Conservation (phyloP, 1,284 basidiomycete genomes). For the Sporisorium iseilematis-ciliati region DNA sequence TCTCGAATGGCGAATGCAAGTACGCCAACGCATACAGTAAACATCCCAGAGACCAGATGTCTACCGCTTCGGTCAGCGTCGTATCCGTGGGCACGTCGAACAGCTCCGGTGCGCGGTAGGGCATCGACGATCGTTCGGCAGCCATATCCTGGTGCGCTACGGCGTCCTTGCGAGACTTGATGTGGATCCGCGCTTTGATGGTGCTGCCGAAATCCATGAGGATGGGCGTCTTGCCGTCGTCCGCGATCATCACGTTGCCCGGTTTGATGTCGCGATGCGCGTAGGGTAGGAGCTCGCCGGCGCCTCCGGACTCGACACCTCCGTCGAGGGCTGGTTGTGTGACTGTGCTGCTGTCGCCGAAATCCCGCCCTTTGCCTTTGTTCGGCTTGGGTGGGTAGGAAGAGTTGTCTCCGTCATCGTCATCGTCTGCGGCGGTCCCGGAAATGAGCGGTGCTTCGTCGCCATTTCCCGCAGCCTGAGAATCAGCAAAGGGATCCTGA, state of each 20-base stretch:
- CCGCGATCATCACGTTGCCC: conserved; percentile 93
- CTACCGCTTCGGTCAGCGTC: conserved; percentile 66
- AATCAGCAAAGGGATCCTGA: conserved; percentile 43
- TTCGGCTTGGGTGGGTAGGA: conserved; percentile 55
- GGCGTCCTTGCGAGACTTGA: conserved; percentile 86
- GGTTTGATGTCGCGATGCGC: conserved; percentile 98
- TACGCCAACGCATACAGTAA: conserved; percentile 67
- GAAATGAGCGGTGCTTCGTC: conserved; percentile 54
- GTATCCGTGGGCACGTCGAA: conserved; percentile 69
- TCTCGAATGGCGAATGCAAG: conserved; percentile 70
- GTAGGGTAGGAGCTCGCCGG: conserved; percentile 77
- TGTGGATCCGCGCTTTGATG: conserved; percentile 80
- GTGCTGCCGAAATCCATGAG: conserved; percentile 98
- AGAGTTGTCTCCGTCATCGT: conserved; percentile 71
- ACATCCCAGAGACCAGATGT: conserved; percentile 70
- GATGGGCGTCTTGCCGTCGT: conserved; percentile 81
- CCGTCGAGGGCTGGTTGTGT: conserved; percentile 67
- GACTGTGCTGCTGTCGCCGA: conserved; percentile 18
- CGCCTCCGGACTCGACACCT: conserved; percentile 71
- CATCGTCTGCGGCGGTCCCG: conserved; percentile 68
- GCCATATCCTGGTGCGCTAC: conserved; percentile 68
- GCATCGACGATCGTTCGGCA: conserved; percentile 68
- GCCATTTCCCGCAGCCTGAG: conserved; percentile 4
- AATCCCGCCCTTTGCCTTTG: conserved; percentile 45
- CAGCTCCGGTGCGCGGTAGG: conserved; percentile 69